phyloP scores from a whole-genome alignment of 768 basidiomycete genomes.

The Podaxis sp. region DNA sequence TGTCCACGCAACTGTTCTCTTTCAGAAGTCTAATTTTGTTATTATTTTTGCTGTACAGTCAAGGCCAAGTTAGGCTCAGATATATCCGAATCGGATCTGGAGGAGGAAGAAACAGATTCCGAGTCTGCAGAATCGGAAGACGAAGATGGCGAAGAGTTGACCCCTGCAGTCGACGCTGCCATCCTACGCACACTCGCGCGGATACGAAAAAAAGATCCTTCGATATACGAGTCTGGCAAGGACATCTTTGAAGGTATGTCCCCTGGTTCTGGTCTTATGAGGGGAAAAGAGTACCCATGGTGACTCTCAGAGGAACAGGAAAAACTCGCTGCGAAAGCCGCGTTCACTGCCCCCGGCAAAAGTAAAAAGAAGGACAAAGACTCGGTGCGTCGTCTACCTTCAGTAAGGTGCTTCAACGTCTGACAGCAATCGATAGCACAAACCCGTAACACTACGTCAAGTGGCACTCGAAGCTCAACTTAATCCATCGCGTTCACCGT shows the following conservation, averaged over 20 bases:
- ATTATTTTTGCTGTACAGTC: conserved; percentile 43
- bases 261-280: not conserved
- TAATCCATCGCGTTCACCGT: conserved; percentile 51
- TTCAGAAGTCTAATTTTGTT: not conserved
- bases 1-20: conserved; percentile 16
- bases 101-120: conserved; percentile 56
- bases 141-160: conserved; percentile 93
- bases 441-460: conserved; percentile 76
- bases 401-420: not conserved
- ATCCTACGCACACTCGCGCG: conserved; percentile 87
- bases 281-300: not conserved
- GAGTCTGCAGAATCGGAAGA: conserved; percentile 86
- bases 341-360: conserved; percentile 23
- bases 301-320: conserved; percentile 60
- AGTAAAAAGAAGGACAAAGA: conserved; percentile 36
- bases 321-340: conserved; percentile 32
- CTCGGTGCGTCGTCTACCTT: not conserved
- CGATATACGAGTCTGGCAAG: conserved; percentile 72
- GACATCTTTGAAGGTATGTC: conserved; percentile 75
- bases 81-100: conserved; percentile 50
- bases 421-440: conserved; percentile 41
- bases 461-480: conserved; percentile 66
- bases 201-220: conserved; percentile 80
- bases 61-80: conserved; percentile 89
- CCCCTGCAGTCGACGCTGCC: conserved; percentile 90